A percentile compares a stretch with the other conserved stretches of the same genome.
Evolutionary conservation across 2,329 filamentous ascomycete species (phyloP).

Genomic region (Monilinia laxa): DNA sequence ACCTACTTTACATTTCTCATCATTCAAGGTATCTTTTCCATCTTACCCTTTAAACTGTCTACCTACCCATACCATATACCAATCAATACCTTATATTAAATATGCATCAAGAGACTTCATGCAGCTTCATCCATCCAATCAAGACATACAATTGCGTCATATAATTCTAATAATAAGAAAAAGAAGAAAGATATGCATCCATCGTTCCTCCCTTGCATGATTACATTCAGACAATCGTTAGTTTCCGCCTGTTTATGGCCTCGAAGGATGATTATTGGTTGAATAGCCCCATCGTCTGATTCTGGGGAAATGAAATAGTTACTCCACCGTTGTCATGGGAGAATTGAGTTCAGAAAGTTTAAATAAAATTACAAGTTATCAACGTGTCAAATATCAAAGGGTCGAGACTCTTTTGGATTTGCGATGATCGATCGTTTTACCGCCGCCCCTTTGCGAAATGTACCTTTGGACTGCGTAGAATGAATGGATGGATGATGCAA

Average conservation of each 20-base stretch:
- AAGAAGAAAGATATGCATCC: background rate
- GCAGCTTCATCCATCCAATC: slow-evolving; percentile 7
- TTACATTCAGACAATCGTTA: background rate
- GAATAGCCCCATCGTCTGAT: background rate
- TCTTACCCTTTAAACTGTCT: background rate
- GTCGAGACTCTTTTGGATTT: slow-evolving; percentile 11
- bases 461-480: background rate
- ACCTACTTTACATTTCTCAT: too few relatives aligned
- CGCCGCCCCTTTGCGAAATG: background rate
- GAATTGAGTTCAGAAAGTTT: background rate
- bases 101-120: background rate
- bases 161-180: slow-evolving; percentile 11
- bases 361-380: slow-evolving; percentile 10
- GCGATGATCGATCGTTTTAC: background rate
- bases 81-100: slow-evolving; percentile 2
- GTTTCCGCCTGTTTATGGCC: slow-evolving; percentile 7
- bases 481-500: background rate
- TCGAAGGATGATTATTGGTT: background rate
- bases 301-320: slow-evolving; percentile 7
- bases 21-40: too few relatives aligned
- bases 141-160: slow-evolving; percentile 12
- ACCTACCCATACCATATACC: background rate
- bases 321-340: slow-evolving; percentile 1
- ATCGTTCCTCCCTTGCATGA: slow-evolving; percentile 8
- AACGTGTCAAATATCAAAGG: slow-evolving; percentile 9